phyloP scores from a whole-genome alignment of 352 stramenopile species.

The Phytophthora idaei region DNA sequence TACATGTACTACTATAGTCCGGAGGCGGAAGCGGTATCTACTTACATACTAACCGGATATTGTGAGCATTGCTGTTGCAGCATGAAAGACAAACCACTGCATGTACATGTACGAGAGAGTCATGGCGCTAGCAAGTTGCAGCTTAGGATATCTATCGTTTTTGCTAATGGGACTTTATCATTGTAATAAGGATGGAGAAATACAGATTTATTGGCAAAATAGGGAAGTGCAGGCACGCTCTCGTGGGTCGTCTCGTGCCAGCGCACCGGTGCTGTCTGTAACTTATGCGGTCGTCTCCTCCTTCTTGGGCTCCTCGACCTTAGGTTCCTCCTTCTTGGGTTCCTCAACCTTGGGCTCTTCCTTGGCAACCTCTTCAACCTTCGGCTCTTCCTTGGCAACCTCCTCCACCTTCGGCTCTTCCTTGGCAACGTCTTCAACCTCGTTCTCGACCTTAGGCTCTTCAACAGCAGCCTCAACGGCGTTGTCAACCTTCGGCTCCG shows the following conservation, averaged over 20 bases:
- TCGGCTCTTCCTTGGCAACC: conserved; percentile 5
- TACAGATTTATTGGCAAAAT: conserved; percentile 42
- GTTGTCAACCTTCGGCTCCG: not conserved
- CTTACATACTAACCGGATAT: too few species aligned
- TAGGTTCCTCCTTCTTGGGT: conserved; percentile 13
- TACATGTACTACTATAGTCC: too few species aligned
- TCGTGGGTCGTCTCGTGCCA: conserved; percentile 28
- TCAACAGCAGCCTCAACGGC: not conserved
- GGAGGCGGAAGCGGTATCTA: too few species aligned
- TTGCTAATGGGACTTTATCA: too few species aligned
- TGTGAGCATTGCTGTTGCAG: too few species aligned
- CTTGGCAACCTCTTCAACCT: conserved; percentile 10
- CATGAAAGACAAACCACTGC: too few species aligned
- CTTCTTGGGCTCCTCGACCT: conserved; percentile 16
- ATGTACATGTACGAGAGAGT: too few species aligned
- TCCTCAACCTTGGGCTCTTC: conserved; percentile 22
- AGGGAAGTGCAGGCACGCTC: conserved; percentile 16
- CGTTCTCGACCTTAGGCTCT: not conserved
- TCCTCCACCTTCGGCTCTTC: conserved; percentile 14
- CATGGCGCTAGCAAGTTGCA: too few species aligned
- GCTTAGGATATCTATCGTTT: too few species aligned
- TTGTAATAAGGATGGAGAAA: not conserved
- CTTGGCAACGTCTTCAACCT: not conserved
- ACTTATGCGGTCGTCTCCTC: conserved; percentile 32
- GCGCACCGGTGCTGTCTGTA: conserved; percentile 22